Percentiles rank a stretch among this genome's conserved stretches.
Evolutionary conservation across 169 alveolate genomes (phyloP).

Genomic region (Babesia caballi): DNA sequence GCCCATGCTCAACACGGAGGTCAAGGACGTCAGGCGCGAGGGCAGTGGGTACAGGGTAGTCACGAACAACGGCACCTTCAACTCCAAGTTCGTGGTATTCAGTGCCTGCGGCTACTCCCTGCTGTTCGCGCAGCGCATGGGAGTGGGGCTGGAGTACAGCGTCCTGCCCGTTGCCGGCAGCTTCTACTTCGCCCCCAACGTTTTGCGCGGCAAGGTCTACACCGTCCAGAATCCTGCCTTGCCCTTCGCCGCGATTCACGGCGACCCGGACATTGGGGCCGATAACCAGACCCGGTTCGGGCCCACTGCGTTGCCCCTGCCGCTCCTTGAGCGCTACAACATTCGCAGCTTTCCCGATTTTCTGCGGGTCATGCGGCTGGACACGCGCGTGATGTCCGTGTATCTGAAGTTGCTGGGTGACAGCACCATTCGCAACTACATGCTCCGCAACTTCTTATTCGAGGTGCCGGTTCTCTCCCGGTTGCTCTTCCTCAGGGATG

Average conservation of each 20-base stretch:
- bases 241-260: constrained; percentile 86
- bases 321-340: constrained; percentile 81
- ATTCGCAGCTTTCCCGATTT: constrained; percentile 73
- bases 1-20: constrained; percentile 69
- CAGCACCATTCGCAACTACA: constrained; percentile 73
- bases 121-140: constrained; percentile 80
- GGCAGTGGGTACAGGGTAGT: constrained; percentile 51
- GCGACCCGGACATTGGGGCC: constrained; percentile 82
- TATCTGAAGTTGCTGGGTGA: constrained; percentile 72
- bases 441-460: constrained; percentile 75
- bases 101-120: constrained; percentile 85
- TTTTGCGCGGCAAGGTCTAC: constrained; percentile 81
- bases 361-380: constrained; percentile 73
- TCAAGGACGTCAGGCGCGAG: constrained; percentile 62
- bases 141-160: constrained; percentile 80
- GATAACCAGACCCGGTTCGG: constrained; percentile 78
- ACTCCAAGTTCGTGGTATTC: constrained; percentile 79
- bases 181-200: constrained; percentile 76
- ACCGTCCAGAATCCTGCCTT: constrained; percentile 83
- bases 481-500: constrained; percentile 77
- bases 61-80: constrained; percentile 67
- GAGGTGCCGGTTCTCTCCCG: constrained; percentile 78
- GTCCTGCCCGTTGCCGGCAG: constrained; percentile 85
- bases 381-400: constrained; percentile 66
- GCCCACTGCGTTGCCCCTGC: constrained; percentile 84